Evolutionary conservation across 1,139 yeast genomes (phyloP), one percentile per base, ranked within the genome.

Genomic region (Citeromyces hawaiiensis): DNA sequence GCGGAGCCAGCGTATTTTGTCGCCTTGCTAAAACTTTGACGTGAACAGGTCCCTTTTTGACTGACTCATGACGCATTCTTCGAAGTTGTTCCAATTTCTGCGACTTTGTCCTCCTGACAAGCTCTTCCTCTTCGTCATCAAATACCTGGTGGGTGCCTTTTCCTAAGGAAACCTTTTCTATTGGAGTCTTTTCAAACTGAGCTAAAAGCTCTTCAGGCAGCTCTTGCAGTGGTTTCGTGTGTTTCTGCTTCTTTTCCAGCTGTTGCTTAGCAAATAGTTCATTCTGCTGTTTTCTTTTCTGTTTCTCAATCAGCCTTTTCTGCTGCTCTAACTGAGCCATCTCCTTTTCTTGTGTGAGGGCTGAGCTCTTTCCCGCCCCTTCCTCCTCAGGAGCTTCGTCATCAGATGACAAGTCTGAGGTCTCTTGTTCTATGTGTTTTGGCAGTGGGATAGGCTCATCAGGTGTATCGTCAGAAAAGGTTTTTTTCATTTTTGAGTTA

Each of bases 41-140:
- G 47, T 59, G 65, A 27, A 76, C 78, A 4, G 80, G 78, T 0
- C 83, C 82, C 48, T 66, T 72, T 42, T 66, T 66, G 23, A 66
- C 53, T 5, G 64, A 54, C 3, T 56, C 50, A 30, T 60, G 62
- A 40, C 63, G 65, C 38, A 62, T 46, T 23, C 57, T 57, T 49
- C 66, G 70, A 27, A 70, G 55, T 36, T 61, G 59, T 37, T 61
- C 61, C 47, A 68, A 56, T 49, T 70, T 69, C 42, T 59, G 66
- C 46, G 64, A 59, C 46, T 63, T 62, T 38, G 62, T 39, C 45
- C 56, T 47, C 48, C 50, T 50, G 39, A 52, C 23, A 44, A 43
- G 42, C 19, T 45, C 43, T 14, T 46, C 44, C 54, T 57, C 62
- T 27, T 59, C 61, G 35, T 58, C 57, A 14, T 60, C 58, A 15